phyloP scores from a whole-genome alignment of 108 stramenopile genomes.

The Cyclotella kingstonii region DNA sequence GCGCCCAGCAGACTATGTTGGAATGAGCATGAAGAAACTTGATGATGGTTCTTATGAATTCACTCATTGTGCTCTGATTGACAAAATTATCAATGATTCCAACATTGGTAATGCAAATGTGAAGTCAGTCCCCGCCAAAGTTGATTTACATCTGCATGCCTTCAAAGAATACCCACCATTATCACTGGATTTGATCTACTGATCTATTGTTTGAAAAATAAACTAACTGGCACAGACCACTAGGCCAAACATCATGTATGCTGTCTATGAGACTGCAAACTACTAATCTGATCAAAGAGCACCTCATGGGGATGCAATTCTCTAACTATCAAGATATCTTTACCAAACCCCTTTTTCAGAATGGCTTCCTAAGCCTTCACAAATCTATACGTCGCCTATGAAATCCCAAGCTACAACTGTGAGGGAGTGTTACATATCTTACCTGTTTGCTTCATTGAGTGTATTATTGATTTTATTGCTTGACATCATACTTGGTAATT shows the following conservation, averaged over 20 bases:
- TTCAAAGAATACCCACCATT: not conserved
- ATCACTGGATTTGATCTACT: slow-evolving; percentile 8
- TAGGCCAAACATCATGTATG: slow-evolving; percentile 25
- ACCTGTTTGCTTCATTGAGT: too few species aligned
- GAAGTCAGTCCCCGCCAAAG: not conserved
- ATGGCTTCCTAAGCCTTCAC: too few species aligned
- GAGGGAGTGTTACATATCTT: too few species aligned
- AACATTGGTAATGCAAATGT: not conserved
- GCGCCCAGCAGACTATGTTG: slow-evolving; percentile 38
- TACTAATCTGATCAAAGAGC: slow-evolving; percentile 20
- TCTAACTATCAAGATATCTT: slow-evolving; percentile 26
- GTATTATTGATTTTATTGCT: too few species aligned
- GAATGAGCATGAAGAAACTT: slow-evolving; percentile 26
- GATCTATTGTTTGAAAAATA: not conserved
- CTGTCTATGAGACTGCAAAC: slow-evolving; percentile 21
- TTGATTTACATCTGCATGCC: not conserved
- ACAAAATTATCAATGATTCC: slow-evolving; percentile 24
- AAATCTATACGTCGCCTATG: too few species aligned
- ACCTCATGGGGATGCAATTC: slow-evolving; percentile 29
- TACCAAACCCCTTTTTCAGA: too few species aligned
- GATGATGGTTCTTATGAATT: slow-evolving; percentile 36
- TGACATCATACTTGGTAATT: too few species aligned
- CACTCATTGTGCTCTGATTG: slow-evolving; percentile 49
- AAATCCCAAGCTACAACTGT: too few species aligned
- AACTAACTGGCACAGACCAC: too few species aligned